Evolutionary conservation across 73 alveolate genomes (phyloP).

Genomic region (Diophrys appendiculata): DNA sequence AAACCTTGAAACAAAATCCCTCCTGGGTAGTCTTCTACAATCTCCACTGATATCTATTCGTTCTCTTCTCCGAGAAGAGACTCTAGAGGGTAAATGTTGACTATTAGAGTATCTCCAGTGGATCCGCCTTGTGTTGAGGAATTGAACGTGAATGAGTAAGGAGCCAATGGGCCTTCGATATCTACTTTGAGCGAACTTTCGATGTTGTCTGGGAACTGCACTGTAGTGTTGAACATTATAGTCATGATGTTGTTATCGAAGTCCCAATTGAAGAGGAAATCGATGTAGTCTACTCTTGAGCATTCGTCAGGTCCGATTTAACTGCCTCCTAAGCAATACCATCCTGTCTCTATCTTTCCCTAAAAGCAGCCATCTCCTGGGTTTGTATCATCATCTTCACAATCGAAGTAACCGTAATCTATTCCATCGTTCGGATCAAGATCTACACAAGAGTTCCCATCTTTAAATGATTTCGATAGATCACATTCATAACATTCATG

Average conservation of each 20-base stretch:
- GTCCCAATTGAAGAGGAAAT: neutral
- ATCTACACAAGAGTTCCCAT: neutral
- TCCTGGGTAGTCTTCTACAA: too few species aligned
- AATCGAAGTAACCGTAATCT: neutral
- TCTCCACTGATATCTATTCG: neutral
- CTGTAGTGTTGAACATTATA: neutral
- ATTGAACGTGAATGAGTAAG: neutral
- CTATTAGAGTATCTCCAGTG: neutral
- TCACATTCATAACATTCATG: neutral
- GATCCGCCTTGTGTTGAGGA: neutral
- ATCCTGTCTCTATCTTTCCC: neutral
- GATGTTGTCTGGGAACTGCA: neutral
- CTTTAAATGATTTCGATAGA: neutral
- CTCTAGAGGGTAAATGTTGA: neutral
- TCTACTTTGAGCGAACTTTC: neutral
- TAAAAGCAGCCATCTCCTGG: neutral
- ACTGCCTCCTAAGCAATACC: neutral
- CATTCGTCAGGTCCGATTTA: neutral
- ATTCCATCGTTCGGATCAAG: neutral
- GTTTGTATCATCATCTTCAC: neutral
- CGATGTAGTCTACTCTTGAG: neutral
- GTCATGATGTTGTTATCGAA: neutral
- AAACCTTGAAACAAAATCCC: too few species aligned
- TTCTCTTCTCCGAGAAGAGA: neutral
- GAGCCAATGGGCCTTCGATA: neutral